Evolutionary conservation across 169 alveolate genomes (phyloP), one percentile per base, ranked within the genome.

Genomic region (Prorocentrum cordatum): DNA sequence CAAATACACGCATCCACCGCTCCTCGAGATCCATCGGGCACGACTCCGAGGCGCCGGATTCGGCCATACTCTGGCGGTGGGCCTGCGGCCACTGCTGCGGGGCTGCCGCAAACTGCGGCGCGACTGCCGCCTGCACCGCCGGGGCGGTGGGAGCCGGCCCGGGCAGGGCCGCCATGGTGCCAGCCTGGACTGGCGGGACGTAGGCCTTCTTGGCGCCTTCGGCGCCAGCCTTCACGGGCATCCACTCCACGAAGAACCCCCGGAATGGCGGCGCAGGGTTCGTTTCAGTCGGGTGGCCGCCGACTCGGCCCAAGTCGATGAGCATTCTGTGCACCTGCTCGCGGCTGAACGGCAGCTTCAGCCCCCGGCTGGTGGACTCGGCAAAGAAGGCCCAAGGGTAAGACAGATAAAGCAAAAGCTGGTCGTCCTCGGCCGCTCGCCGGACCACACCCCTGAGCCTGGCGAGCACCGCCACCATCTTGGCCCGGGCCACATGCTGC

Each of bases 361-460:
- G 31, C 32, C 67, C 64, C 5, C 83, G 88, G n/a, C 88, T 54
- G 61, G 35, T 50, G 59, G 88, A 59, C 27, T 77, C 88, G 7
- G 75, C 35, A 67, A 77, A 77, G 75, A 72, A 77, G 22, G 75
- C 73, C 88, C 88, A 77, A 6, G 88, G 88, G 33, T 77, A 77
- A 20, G 59, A 31, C 64, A 77, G 10, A 26, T 77, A 77, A 62
- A 77, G 18, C 35, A 77, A 59, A 26, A 77, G 45, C 33, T 77
- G 88, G 35, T 77, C 88, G 38, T 77, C 88, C 68, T 77, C 88
- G 20, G 38, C 88, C 20, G 54, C 75, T 32, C 88, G 33, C 67
- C 88, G 32, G 33, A 77, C 75, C 45, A 77, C 88, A 2, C 88
- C 88, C n/a, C 88, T 42, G 1, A 77, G 75, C 24, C 88, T 42